phyloP scores from a whole-genome alignment of 1,284 basidiomycete species.

The Irpex lacteus region DNA sequence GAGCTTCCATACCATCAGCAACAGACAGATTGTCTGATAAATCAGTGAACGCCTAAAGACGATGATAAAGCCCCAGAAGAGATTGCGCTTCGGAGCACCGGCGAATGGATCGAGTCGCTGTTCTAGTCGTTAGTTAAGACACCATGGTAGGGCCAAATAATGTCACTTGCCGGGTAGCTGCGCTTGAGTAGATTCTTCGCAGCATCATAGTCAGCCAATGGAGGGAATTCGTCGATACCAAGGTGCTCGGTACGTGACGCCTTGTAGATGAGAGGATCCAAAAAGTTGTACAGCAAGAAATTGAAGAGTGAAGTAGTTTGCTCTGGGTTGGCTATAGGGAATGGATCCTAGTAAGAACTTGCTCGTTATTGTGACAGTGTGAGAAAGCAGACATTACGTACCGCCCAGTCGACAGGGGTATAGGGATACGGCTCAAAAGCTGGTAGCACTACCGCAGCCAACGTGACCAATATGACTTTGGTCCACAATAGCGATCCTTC shows the following conservation, averaged over 20 bases:
- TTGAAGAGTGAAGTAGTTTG: slow-evolving; percentile 63
- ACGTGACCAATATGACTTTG: neutral
- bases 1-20: slow-evolving; percentile 7
- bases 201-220: slow-evolving; percentile 44
- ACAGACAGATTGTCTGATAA: slow-evolving; percentile 17
- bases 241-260: slow-evolving; percentile 25
- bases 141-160: too few species aligned
- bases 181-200: slow-evolving; percentile 37
- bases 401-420: slow-evolving; percentile 41
- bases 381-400: slow-evolving; percentile 16
- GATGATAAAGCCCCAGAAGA: slow-evolving; percentile 7
- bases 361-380: neutral
- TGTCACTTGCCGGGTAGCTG: slow-evolving; percentile 27
- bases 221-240: slow-evolving; percentile 32
- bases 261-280: slow-evolving; percentile 34
- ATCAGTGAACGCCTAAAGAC: slow-evolving; percentile 16
- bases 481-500: slow-evolving; percentile 3
- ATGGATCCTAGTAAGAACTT: slow-evolving; percentile 34
- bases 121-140: neutral
- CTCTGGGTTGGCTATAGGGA: slow-evolving; percentile 53
- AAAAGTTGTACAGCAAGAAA: slow-evolving; percentile 54
- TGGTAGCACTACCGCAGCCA: slow-evolving; percentile 22
- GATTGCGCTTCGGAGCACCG: slow-evolving; percentile 13
- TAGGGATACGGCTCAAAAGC: slow-evolving; percentile 42
- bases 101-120: slow-evolving; percentile 32